Evolutionary conservation across 2,329 filamentous ascomycete species (phyloP).

Genomic region (Malbranchea cinnamomea): DNA sequence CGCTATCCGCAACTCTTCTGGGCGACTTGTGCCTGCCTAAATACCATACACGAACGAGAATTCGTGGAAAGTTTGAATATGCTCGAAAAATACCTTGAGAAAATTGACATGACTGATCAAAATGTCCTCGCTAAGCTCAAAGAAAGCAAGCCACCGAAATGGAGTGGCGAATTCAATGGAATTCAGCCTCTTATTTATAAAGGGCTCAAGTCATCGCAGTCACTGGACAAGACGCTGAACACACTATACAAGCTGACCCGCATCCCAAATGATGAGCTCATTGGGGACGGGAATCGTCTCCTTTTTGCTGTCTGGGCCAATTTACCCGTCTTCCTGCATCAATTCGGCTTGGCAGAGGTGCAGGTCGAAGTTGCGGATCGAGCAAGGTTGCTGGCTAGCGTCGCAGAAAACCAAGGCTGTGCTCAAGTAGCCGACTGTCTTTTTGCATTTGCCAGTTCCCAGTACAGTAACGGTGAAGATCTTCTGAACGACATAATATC

Average conservation of each 20-base stretch:
- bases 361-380: slow-evolving; percentile 45
- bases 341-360: slow-evolving; percentile 48
- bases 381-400: slow-evolving; percentile 53
- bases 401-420: slow-evolving; percentile 59
- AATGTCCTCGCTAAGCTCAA: slow-evolving; percentile 54
- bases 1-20: slow-evolving; percentile 95
- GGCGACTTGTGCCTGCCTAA: slow-evolving; percentile 90
- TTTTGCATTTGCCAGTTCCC: slow-evolving; percentile 51
- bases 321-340: slow-evolving; percentile 67
- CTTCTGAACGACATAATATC: slow-evolving; percentile 61
- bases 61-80: slow-evolving; percentile 85
- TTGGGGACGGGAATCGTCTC: slow-evolving; percentile 68
- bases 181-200: slow-evolving; percentile 80
- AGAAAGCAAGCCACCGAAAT: slow-evolving; percentile 67
- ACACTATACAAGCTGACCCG: slow-evolving; percentile 65
- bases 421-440: slow-evolving; percentile 53
- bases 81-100: slow-evolving; percentile 72
- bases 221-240: slow-evolving; percentile 61
- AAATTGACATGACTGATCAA: slow-evolving; percentile 62
- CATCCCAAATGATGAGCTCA: slow-evolving; percentile 62
- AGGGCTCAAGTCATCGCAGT: slow-evolving; percentile 72
- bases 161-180: slow-evolving; percentile 82
- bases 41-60: slow-evolving; percentile 92
- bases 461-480: slow-evolving; percentile 54
- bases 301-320: slow-evolving; percentile 87